phyloP scores from a whole-genome alignment of 192 early-diverging fungal species.

The Piromyces sp. region DNA sequence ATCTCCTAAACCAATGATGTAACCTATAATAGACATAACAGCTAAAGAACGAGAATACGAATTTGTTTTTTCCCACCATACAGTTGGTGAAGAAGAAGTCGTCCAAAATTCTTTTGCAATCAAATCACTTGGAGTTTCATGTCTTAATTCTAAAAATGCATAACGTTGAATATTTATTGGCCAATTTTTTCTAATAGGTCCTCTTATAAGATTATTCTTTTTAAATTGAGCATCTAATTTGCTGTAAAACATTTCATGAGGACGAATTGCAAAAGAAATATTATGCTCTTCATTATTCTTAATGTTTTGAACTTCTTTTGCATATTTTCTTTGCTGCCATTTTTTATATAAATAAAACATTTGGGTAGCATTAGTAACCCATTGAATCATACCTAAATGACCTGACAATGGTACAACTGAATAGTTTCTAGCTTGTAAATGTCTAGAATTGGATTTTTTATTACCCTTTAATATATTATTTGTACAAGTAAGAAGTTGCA shows the following conservation, averaged over 20 bases:
- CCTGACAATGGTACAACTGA: conserved; percentile 76
- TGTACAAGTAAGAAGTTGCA: conserved; percentile 51
- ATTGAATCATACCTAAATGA: conserved; percentile 83
- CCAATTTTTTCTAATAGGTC: conserved; percentile 47
- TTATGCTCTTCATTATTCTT: conserved; percentile 8
- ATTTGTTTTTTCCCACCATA: conserved; percentile 18
- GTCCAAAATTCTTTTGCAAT: conserved; percentile 48
- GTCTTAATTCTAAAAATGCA: conserved; percentile 38
- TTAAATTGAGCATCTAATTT: conserved; percentile 29
- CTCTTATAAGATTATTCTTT: conserved; percentile 23
- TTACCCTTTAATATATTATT: conserved; percentile 45
- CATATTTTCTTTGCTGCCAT: conserved; percentile 56
- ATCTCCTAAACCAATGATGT: conserved; percentile 36
- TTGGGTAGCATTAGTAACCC: conserved; percentile 68
- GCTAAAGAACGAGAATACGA: conserved; percentile 28
- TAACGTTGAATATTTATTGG: conserved; percentile 33
- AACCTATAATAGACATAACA: conserved; percentile 36
- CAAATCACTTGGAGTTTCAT: conserved; percentile 46
- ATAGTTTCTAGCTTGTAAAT: conserved; percentile 35
- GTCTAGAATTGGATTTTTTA: conserved; percentile 12
- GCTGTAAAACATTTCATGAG: conserved; percentile 19
- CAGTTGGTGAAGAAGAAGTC: conserved; percentile 12
- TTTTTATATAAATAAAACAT: conserved; percentile 60
- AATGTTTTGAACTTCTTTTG: conserved; percentile 26
- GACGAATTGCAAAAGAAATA: conserved; percentile 13